These are phyloP conservation scores for Boletus sp. DNA, from an alignment of 768 basidiomycete species.

Conservation along the genomic window DNA sequence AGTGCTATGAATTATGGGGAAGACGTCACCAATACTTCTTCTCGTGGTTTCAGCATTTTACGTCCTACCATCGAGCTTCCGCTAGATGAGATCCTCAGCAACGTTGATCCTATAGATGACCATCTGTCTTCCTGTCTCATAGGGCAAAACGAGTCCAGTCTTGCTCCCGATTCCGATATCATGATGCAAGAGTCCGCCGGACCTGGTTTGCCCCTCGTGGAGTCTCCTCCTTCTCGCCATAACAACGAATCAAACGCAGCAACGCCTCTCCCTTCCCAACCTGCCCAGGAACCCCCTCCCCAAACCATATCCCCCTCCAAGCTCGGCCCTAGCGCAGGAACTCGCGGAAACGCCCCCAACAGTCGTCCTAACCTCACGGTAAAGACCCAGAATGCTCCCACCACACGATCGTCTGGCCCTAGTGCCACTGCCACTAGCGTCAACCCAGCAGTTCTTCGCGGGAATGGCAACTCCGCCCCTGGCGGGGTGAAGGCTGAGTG, in stretches of 20 bases:
- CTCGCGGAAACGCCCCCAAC: slow-evolving; percentile 43
- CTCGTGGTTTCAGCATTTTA: slow-evolving; percentile 57
- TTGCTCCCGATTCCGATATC: slow-evolving; percentile 20
- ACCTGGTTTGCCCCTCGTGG: slow-evolving; percentile 11
- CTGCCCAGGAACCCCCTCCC: slow-evolving; percentile 41
- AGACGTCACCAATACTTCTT: slow-evolving; percentile 50
- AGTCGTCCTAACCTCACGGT: slow-evolving; percentile 61
- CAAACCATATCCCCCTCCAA: slow-evolving; percentile 61
- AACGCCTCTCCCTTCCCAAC: slow-evolving; percentile 37
- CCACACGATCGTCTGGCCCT: slow-evolving; percentile 56
- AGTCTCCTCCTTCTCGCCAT: slow-evolving; percentile 5
- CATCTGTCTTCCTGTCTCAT: background rate
- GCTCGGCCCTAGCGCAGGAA: slow-evolving; percentile 52
- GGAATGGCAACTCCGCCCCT: slow-evolving; percentile 41
- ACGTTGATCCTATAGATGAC: slow-evolving; percentile 27
- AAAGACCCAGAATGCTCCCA: slow-evolving; percentile 47
- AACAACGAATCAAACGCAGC: slow-evolving; percentile 2
- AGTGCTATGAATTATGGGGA: slow-evolving; percentile 77
- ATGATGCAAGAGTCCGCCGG: slow-evolving; percentile 29
- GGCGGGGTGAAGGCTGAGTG: slow-evolving; percentile 78
- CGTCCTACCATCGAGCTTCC: slow-evolving; percentile 85
- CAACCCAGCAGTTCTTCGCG: slow-evolving; percentile 42
- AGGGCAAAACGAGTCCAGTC: slow-evolving; percentile 5
- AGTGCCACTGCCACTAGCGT: slow-evolving; percentile 64
- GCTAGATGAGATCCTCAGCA: slow-evolving; percentile 72